Conservation (phyloP, 768 basidiomycete species). For the Galerina marginata region DNA sequence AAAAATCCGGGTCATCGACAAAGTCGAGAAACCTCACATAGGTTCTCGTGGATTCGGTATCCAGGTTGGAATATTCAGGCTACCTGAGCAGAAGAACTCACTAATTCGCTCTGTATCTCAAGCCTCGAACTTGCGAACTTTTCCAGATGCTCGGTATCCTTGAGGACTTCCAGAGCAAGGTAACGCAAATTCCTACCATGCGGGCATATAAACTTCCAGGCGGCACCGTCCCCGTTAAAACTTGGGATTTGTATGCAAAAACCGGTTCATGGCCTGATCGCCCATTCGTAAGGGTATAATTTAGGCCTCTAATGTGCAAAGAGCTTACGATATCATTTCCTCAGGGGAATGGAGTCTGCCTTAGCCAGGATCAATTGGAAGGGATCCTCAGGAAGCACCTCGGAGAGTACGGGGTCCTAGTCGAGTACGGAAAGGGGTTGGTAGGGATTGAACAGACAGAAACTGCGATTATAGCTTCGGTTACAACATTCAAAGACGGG, state of each 20-base stretch:
- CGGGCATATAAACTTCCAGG: constrained; percentile 32
- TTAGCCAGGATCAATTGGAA: constrained; percentile 12
- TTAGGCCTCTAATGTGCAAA: background rate
- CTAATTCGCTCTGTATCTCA: background rate
- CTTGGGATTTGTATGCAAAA: constrained; percentile 29
- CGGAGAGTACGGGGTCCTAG: constrained; percentile 15
- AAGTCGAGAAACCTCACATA: constrained; percentile 12
- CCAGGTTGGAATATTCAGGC: constrained; percentile 10
- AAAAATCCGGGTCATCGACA: constrained; percentile 16
- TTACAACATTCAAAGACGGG: constrained; percentile 16
- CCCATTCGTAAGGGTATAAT: constrained; percentile 23
- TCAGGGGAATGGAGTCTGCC: background rate
- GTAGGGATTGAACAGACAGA: constrained; percentile 17
- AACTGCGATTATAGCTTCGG: constrained; percentile 15
- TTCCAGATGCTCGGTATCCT: constrained; percentile 26
- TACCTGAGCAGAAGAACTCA: background rate
- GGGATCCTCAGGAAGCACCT: constrained; percentile 23
- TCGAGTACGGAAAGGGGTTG: constrained; percentile 26
- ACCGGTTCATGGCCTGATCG: constrained; percentile 26
- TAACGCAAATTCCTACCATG: constrained; percentile 29
- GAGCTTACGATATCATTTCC: constrained; percentile 6
- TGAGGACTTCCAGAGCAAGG: constrained; percentile 20
- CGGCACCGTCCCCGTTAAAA: constrained; percentile 27
- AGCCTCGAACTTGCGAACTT: constrained; percentile 32
- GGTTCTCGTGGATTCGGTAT: constrained; percentile 30